Conservation (phyloP, 805 yeast species). For the Nakazawaea ambrosiae region DNA sequence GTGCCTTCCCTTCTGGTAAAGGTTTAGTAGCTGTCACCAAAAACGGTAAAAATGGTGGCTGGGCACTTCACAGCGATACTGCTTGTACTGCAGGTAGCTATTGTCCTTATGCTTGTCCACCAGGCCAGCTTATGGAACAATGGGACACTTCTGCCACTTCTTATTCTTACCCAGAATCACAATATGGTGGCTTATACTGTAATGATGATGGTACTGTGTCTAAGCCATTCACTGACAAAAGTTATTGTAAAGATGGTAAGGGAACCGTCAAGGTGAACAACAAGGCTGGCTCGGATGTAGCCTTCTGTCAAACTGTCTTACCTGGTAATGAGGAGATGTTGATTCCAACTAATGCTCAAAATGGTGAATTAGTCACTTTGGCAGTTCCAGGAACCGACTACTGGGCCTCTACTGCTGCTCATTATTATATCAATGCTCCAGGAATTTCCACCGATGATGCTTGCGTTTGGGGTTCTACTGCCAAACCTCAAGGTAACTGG, state of each 20-base stretch:
- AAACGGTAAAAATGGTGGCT: constrained; percentile 59
- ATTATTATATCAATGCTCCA: constrained; percentile 78
- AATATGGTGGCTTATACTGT: constrained; percentile 80
- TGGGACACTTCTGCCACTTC: constrained; percentile 77
- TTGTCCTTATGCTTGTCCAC: constrained; percentile 90
- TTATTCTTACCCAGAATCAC: constrained; percentile 71
- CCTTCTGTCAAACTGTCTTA: constrained; percentile 87
- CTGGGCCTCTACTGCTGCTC: constrained; percentile 85
- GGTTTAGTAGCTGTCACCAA: constrained; percentile 69
- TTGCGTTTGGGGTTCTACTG: constrained; percentile 75
- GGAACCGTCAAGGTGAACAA: constrained; percentile 60
- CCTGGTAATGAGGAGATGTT: constrained; percentile 95
- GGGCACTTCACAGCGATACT: constrained; percentile 81
- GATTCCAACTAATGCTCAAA: constrained; percentile 69
- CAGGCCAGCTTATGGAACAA: constrained; percentile 82
- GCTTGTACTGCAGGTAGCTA: constrained; percentile 67
- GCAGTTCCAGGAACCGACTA: constrained; percentile 85
- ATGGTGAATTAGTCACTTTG: constrained; percentile 39
- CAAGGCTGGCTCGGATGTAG: constrained; percentile 50
- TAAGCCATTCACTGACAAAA: constrained; percentile 49
- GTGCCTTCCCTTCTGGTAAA: constrained; percentile 60
- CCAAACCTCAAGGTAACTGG: constrained; percentile 81
- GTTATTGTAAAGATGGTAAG: constrained; percentile 70
- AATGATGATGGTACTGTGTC: constrained; percentile 60
- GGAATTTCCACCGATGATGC: constrained; percentile 72